Evolutionary conservation across 2,329 filamentous ascomycete genomes (phyloP).

Genomic region (Gnomoniopsis sp.): DNA sequence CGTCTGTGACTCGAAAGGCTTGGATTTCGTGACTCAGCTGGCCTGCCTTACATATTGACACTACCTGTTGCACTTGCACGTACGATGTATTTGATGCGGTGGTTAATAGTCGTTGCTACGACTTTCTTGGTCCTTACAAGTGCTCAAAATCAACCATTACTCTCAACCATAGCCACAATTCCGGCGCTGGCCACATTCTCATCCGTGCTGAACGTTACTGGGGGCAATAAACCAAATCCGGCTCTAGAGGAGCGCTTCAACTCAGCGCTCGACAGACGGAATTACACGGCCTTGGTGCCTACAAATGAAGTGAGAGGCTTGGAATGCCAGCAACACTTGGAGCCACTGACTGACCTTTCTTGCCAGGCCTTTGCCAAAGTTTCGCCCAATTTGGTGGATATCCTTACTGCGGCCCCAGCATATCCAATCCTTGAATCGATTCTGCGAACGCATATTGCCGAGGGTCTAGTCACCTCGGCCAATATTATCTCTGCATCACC

Average conservation of each 20-base stretch:
- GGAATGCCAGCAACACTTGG: too few relatives aligned
- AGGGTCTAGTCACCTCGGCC: background rate
- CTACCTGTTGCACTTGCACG: background rate
- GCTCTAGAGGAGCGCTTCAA: constrained; percentile 11
- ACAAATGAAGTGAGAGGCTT: constrained; percentile 3
- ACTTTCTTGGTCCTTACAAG: background rate
- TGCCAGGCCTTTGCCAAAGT: constrained; percentile 5
- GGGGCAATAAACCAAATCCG: constrained; percentile 2
- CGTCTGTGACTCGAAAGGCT: too few relatives aligned
- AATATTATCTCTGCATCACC: constrained; percentile 1
- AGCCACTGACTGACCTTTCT: background rate
- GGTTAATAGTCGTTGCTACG: background rate
- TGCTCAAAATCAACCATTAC: constrained; percentile 1
- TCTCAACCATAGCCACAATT: constrained; percentile 6
- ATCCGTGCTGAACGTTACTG: background rate
- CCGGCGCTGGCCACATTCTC: constrained; percentile 9
- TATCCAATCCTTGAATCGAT: constrained; percentile 8
- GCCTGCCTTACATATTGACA: background rate
- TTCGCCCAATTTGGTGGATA: background rate
- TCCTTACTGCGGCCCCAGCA: background rate
- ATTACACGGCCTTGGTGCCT: constrained; percentile 8
- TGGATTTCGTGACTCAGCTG: too few relatives aligned
- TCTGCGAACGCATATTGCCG: constrained; percentile 7
- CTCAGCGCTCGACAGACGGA: constrained; percentile 3
- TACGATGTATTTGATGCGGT: background rate